Evolutionary conservation across 2,329 filamentous ascomycete species (phyloP).

Genomic region (Cordyceps cateniannulata): DNA sequence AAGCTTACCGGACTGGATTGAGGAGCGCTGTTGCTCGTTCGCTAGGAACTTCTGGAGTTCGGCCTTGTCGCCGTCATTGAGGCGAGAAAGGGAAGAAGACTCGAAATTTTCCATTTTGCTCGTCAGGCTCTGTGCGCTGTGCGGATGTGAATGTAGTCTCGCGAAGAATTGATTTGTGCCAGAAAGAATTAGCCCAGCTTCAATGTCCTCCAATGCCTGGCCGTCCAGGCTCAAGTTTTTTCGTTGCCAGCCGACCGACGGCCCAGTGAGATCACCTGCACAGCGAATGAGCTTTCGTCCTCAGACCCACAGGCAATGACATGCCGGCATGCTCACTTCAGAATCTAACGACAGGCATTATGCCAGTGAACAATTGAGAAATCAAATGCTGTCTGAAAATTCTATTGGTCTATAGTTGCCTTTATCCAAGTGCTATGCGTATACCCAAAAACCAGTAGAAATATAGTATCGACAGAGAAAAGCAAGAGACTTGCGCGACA

Average conservation of each 20-base stretch:
- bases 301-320: not conserved
- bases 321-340: no score
- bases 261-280: not conserved
- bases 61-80: slow-evolving; percentile 75
- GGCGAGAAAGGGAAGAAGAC: slow-evolving; percentile 61
- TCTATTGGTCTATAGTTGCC: not conserved
- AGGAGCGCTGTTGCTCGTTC: slow-evolving; percentile 80
- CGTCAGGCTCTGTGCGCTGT: not conserved
- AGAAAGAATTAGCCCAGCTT: not conserved
- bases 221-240: not conserved
- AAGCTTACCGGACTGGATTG: slow-evolving; percentile 52
- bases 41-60: slow-evolving; percentile 82
- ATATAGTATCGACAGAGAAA: not conserved
- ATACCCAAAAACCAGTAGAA: not conserved
- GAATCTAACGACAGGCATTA: no score
- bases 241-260: not conserved
- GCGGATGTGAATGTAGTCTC: not conserved
- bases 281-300: not conserved
- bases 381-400: not conserved
- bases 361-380: not conserved
- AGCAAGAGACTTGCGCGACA: not conserved
- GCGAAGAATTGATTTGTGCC: not conserved
- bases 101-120: slow-evolving; percentile 36
- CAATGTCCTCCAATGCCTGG: no score
- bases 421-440: not conserved